These are phyloP conservation scores for Aspergillus nanangensis DNA, from an alignment of 495 filamentous ascomycete genomes.

Conservation along the genomic window DNA sequence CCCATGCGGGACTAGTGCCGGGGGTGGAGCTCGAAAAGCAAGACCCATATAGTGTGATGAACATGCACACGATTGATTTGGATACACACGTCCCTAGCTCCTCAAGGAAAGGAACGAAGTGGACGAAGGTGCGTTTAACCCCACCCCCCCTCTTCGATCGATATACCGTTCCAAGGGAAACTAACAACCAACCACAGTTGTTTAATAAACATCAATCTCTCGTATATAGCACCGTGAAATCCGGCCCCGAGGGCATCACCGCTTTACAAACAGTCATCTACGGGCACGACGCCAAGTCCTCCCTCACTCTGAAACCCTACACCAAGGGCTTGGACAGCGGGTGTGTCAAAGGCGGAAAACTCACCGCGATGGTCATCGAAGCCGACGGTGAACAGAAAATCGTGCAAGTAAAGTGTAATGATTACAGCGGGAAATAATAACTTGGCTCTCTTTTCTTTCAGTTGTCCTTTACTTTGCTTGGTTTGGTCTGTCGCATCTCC, in stretches of 20 bases:
- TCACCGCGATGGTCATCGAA: constrained; percentile 76
- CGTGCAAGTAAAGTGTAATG: constrained; percentile 31
- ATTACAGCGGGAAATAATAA: constrained; percentile 17
- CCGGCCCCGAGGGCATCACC: constrained; percentile 13
- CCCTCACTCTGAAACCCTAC: constrained; percentile 63
- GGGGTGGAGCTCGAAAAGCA: constrained; percentile 66
- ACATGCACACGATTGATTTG: constrained; percentile 76
- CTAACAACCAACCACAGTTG: constrained; percentile 24
- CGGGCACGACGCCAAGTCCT: constrained; percentile 76
- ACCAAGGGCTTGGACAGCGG: constrained; percentile 82
- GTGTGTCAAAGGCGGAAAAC: constrained; percentile 66
- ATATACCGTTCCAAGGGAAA: neutral
- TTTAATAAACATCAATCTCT: constrained; percentile 56
- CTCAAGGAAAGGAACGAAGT: constrained; percentile 52
- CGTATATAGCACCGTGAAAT: constrained; percentile 19
- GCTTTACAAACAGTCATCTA: constrained; percentile 63
- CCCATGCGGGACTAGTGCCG: constrained; percentile 81
- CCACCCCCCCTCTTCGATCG: neutral
- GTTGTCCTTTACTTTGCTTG: neutral
- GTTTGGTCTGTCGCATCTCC: no score
- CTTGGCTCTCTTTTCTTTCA: neutral
- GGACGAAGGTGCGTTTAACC: constrained; percentile 56
- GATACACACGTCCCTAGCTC: constrained; percentile 58
- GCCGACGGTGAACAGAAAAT: constrained; percentile 33
- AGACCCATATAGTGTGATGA: constrained; percentile 81